phyloP scores from a whole-genome alignment of 78 protist genomes.

The Planoprotostelium fungivorum region DNA sequence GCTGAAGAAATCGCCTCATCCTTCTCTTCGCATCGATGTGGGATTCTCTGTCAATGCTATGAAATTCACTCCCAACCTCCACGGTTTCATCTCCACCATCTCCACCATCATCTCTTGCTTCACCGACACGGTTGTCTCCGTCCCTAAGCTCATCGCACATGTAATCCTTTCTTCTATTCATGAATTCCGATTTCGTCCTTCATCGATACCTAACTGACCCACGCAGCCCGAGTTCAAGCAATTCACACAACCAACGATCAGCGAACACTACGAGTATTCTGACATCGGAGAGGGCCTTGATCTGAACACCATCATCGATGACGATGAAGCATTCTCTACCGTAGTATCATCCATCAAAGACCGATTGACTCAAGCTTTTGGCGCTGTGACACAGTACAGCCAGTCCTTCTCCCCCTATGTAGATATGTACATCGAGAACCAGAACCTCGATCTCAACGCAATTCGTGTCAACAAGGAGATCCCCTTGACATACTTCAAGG shows the following conservation, averaged over 20 bases:
- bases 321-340: background rate
- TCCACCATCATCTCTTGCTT: background rate
- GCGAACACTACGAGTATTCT: constrained; percentile 2
- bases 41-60: background rate
- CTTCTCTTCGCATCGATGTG: background rate
- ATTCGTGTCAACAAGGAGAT: background rate
- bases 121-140: constrained; percentile 13
- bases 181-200: background rate
- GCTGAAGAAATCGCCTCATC: background rate
- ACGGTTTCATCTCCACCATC: background rate
- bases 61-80: background rate
- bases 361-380: background rate
- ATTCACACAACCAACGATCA: constrained; percentile 2
- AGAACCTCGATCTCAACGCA: background rate
- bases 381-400: background rate
- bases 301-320: background rate
- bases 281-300: background rate
- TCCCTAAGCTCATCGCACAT: constrained; percentile 4
- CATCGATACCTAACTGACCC: background rate
- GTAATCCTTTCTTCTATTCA: too few relatives aligned
- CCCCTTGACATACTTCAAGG: constrained; percentile 11
- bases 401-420: background rate
- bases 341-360: background rate
- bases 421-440: background rate
- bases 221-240: constrained; percentile 4